phyloP scores from a whole-genome alignment of 2,329 filamentous ascomycete species.

The Ceratocystis lukuohia region DNA sequence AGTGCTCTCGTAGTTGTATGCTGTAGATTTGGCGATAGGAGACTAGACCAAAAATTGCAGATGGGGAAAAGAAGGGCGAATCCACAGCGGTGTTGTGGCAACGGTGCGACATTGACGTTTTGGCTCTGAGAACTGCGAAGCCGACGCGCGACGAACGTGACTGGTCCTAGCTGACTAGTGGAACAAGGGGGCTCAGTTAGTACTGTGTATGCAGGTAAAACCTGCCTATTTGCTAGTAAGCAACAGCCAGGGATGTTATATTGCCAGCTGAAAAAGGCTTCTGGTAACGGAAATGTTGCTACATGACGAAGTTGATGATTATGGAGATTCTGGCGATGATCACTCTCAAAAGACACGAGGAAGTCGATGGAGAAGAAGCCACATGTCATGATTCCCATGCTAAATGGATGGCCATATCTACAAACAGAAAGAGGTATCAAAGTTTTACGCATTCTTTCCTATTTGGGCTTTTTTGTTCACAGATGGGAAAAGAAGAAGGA shows the following conservation, averaged over 20 bases:
- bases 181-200: background rate
- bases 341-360: too few relatives aligned
- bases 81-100: background rate
- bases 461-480: background rate
- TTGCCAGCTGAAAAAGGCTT: background rate
- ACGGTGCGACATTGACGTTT: background rate
- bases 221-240: background rate
- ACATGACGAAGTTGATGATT: background rate
- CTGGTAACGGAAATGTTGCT: background rate
- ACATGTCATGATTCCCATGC: background rate
- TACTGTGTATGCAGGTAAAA: too few relatives aligned
- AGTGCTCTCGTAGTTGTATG: background rate
- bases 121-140: background rate
- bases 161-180: background rate
- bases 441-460: background rate
- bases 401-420: background rate
- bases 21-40: background rate
- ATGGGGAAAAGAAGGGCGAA: background rate
- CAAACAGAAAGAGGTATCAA: background rate
- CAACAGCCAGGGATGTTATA: background rate
- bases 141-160: constrained; percentile 2
- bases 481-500: background rate
- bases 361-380: background rate
- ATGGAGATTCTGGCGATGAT: background rate
- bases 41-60: background rate